phyloP scores from a whole-genome alignment of 2,329 filamentous ascomycete genomes.

The Penicillium psychrosexuale region DNA sequence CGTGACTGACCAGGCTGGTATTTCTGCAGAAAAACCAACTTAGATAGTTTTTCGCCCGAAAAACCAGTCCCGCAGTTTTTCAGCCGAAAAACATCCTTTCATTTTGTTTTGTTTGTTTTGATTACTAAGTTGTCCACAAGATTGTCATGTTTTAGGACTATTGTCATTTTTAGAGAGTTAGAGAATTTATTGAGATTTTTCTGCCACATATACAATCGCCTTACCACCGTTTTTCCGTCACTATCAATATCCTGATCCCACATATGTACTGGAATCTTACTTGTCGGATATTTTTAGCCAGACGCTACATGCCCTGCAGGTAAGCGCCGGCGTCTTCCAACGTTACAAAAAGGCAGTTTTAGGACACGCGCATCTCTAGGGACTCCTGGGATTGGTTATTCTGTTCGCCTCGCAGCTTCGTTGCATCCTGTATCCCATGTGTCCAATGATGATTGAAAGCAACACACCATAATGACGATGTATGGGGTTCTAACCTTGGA shows the following conservation, averaged over 20 bases:
- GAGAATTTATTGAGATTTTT: too few species aligned
- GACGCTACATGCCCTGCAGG: neutral
- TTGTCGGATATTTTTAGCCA: neutral
- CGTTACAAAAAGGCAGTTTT: neutral
- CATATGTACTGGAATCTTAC: neutral
- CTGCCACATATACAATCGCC: too few species aligned
- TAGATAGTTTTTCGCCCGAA: too few species aligned
- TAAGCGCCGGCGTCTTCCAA: neutral
- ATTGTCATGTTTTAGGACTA: too few species aligned
- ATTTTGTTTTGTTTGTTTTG: too few species aligned
- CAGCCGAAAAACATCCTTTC: too few species aligned
- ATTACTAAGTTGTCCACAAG: too few species aligned
- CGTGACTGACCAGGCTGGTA: too few species aligned
- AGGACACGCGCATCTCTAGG: neutral
- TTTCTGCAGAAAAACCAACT: too few species aligned
- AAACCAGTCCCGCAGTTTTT: too few species aligned
- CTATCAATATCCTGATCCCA: neutral
- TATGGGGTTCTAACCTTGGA: neutral
- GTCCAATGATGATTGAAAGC: neutral
- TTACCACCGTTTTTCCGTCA: too few species aligned
- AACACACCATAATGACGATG: neutral
- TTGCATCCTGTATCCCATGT: neutral
- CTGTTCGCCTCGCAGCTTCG: neutral
- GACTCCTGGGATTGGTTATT: neutral
- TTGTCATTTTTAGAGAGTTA: too few species aligned